Evolutionary conservation across 2,329 filamentous ascomycete genomes (phyloP), one percentile per base, ranked within the genome.

Genomic region (Botrytis sinoallii): DNA sequence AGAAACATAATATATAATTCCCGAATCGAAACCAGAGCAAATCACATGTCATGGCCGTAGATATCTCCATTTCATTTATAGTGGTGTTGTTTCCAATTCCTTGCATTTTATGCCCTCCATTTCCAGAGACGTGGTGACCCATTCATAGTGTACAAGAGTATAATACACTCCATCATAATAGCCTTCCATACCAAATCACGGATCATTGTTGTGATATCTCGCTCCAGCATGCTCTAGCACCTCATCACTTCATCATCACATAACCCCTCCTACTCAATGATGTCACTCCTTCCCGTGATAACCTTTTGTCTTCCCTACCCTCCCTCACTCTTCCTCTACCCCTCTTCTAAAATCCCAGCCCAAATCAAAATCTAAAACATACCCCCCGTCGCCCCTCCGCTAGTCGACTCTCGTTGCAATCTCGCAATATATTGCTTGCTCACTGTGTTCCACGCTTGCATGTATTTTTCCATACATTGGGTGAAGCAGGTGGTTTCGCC

Each of bases 381-480:
- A 7, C 52, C 59, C n/a, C 59, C 66, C 73, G 59, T 60, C 38
- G 63, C 65, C 14, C 29, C 40, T 18, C 42, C 59, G 22, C 46
- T 55, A 32, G 52, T 29, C 35, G 71, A 71, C 71, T 82, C 79
- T 64, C 77, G 74, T 70, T 81, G 78, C 77, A 82, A 79, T 74
- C 81, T 74, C 32, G 72, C 83, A 79, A 93, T 88, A 82, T 93
- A 94, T 59, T 90, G 86, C 66, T 86, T 83, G 84, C 90, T 92
- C 80, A 93, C 90, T 76, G 88, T 85, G 84, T 94, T 94, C 93
- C 93, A 95, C 18, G 92, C 88, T 46, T 87, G 84, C 86, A 95
- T 93, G 86, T 95, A 95, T 83, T 95, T 95, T 79, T 95, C 92
- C 89, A 94, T 93, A 85, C 93, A 95, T 75, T 88, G 86, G 32